Evolutionary conservation across 129 eudicot genomes (phyloP).

Genomic region (Dittrichia graveolens): DNA sequence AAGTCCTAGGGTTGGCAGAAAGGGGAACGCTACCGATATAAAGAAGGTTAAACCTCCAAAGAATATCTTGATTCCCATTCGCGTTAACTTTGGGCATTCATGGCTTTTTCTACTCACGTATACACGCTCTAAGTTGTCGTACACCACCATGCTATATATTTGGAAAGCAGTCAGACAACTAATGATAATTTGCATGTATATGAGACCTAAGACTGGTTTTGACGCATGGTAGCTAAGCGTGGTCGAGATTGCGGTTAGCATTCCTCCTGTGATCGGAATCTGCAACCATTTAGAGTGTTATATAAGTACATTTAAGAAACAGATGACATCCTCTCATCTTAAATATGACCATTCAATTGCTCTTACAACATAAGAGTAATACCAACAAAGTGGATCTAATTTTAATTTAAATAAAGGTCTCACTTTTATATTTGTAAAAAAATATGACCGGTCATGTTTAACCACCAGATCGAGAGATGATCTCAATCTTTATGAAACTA

Average conservation of each 20-base stretch:
- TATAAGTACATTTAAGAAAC: neutral
- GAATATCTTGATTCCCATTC: constrained; percentile 39
- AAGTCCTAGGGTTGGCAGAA: constrained; percentile 46
- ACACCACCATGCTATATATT: constrained; percentile 56
- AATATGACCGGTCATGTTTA: no score
- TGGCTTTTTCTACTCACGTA: constrained; percentile 35
- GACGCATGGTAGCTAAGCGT: constrained; percentile 35
- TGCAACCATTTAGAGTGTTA: neutral
- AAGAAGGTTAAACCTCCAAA: constrained; percentile 65
- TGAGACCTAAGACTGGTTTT: constrained; percentile 37
- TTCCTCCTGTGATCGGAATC: constrained; percentile 35
- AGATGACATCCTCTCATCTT: no score
- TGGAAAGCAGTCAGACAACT: constrained; percentile 52
- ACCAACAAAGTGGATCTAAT: no score
- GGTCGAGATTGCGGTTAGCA: constrained; percentile 37
- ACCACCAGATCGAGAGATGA: no score
- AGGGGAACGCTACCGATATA: constrained; percentile 59
- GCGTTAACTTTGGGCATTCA: constrained; percentile 50
- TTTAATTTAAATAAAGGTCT: no score
- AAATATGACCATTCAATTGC: no score
- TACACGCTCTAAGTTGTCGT: constrained; percentile 65
- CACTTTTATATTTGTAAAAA: no score
- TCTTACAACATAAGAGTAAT: no score
- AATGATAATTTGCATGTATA: constrained; percentile 42
- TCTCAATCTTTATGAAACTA: no score